A percentile compares a stretch with the other conserved stretches of the same genome.
These are phyloP conservation scores for Cinnamomum micranthum DNA, from an alignment of 164 flowering plant species.

Conservation along the genomic window DNA sequence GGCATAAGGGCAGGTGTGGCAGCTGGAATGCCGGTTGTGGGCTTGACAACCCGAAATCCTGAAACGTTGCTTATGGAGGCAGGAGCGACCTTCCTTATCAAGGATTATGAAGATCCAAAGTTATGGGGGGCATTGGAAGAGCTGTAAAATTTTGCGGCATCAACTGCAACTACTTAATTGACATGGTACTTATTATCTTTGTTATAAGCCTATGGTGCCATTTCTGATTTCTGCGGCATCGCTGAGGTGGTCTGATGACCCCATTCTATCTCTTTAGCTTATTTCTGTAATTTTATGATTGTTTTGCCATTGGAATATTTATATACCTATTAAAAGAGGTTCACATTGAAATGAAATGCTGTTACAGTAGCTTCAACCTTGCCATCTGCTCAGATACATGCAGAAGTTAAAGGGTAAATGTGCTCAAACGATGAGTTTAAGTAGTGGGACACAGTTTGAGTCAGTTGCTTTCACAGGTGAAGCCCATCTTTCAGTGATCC, in stretches of 20 bases:
- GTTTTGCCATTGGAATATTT: background rate
- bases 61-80: conserved; percentile 61
- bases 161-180: background rate
- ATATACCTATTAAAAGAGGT: too few relatives aligned
- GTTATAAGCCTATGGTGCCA: too few relatives aligned
- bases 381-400: background rate
- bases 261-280: background rate
- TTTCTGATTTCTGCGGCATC: too few relatives aligned
- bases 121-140: conserved; percentile 80
- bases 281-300: background rate
- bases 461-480: too few relatives aligned
- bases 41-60: conserved; percentile 76
- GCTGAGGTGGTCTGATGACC: background rate
- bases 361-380: background rate
- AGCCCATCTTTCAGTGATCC: too few relatives aligned
- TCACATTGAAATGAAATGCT: background rate
- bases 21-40: conserved; percentile 90
- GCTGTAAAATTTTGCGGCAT: conserved; percentile 33
- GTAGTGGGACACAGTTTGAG: too few relatives aligned
- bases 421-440: too few relatives aligned
- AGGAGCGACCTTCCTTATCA: conserved; percentile 67
- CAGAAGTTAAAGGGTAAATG: background rate
- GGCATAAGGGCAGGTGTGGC: conserved; percentile 95
- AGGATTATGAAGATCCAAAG: conserved; percentile 75
- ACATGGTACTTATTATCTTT: background rate